Base-by-base conservation (phyloP, 805 yeast genomes). In the Starmerella davenportii region DNA sequence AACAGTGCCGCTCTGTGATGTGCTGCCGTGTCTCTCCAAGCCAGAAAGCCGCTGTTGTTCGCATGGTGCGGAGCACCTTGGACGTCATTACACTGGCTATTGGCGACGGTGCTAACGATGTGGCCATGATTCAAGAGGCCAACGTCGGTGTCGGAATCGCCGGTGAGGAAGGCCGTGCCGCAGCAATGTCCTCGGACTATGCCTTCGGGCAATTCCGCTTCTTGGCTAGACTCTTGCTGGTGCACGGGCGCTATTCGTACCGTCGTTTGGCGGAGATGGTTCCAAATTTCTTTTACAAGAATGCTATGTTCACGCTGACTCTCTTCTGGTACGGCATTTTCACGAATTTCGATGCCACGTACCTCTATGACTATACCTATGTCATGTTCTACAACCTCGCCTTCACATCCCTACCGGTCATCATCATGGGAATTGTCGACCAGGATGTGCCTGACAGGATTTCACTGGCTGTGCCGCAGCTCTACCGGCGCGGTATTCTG, bases 101-200 rank as follows among this genome's bases (percentile, higher is more conserved):
- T 54, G 92, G 92, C 29, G 92, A 79, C 55, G 92, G 92, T 43
- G 80, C 92, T 17, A 79, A 79, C 51, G 92, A 79, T 57, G 92
- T 79, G 33, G 81, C 92, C 8, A 79, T 79, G 92, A 79, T 79
- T 44, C 92, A 79, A 52, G 77, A 79, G 23, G 87, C 92, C 4
- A 75, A 79, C 54, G 75, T 79, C 18, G 92, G 92, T 42, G 74
- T 79, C 29, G 92, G 92, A 44, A 79, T 79, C 50, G 87, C 85
- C 2, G 92, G 92, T 46, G 87, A 76, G 51, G 92, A 79, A 58
- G 92, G 92, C 39, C 59, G 92, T 35, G 87, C 78, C 51, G 92
- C 92, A 2, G 90, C 73, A 5, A 79, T 79, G 92, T 73, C 82
- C 1, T 74, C 87, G 0, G 92, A 79, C 59, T 79, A 77, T 55